Base-by-base conservation (phyloP, 257 asterid species). In the Parsonsia alboflavescens region DNA sequence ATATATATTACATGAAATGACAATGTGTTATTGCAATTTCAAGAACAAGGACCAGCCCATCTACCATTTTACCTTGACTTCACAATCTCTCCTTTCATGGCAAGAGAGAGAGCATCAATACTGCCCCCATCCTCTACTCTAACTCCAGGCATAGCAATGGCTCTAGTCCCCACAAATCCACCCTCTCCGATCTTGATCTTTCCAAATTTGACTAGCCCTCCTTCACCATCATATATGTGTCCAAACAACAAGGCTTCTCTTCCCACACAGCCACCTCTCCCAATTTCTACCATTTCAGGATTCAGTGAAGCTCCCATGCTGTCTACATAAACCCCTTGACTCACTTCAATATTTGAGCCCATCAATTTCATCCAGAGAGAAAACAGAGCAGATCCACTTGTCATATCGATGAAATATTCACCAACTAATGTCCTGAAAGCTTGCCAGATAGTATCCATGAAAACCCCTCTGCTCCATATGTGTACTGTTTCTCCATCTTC, bases 111-210 rank as follows among this genome's bases (percentile, higher is more conserved):
- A 75, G 95, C 86, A 69, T 75, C 82, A 76, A 92, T 91, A 77
- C 82, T 73, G 45, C 89, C 89, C 2, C 89, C 92, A 53, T 69
- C 81, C 72, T 87, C 91, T 75, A 92, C 89, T 15, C 84, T 87
- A 46, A 92, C 97, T 36, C 97, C 96, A 10, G 97, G 97, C 97
- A 92, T 92, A 16, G 83, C 96, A n/a, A 90, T 82, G 4, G 88
- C 90, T 75, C 97, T 81, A 52, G 92, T 88, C 73, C 97, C 97
- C 33, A 90, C 88, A 77, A 86, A 92, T 48, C 97, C 94, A 1
- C 90, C 90, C 74, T 90, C 96, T 22, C 87, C 90, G 28, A 92
- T 70, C 68, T 71, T 85, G 58, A 92, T 85, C 86, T 87, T 92
- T 12, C 96, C 96, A 71, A 87, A 92, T 85, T 90, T 92, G 78